Evolutionary conservation across 176 grass and related monocot genomes (phyloP), one percentile per base, ranked within the genome.

Genomic region (Zizania latifolia): DNA sequence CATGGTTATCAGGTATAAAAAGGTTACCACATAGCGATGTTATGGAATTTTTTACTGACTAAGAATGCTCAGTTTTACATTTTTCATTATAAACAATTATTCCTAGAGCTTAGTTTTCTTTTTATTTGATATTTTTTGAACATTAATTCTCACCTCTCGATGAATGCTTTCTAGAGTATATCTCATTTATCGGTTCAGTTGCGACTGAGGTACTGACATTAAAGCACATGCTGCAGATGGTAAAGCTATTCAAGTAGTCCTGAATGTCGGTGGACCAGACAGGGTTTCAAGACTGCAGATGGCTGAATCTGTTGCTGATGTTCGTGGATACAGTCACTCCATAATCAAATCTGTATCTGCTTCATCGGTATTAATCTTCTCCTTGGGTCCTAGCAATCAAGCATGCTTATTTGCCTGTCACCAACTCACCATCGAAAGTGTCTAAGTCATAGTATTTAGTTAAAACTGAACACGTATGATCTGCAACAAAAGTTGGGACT

Each of bases 241-340:
- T 32, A 89, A 92, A 40, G 84, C 70, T 30, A 54, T 89, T 74
- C 83, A 89, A 65, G 51, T 89, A 58, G 36, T 97, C 40, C 54
- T 97, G 53, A 97, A 97, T 86, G 83, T 85, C 1, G 94, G 88
- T 55, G 90, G 94, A 64, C 81, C 86, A 43, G 81, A 98, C 86
- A 92, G 91, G 75, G 83, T 92, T 32, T 98, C 94, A 64, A 98
- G 94, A 74, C 62, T 98, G 58, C 78, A 98, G 86, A 98, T 98
- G 94, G 94, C 91, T 27, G 86, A 98, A 72, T 73, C 86, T 54
- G 86, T 98, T 87, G 88, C 91, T 76, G 44, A 68, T 60, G 45
- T 89, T 80, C 89, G 81, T 81, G 88, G 94, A 87, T 97, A 93
- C 24, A 64, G 50, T 78, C 78, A 70, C 16, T 87, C 61, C 24